A percentile compares a stretch with the other conserved stretches of the same genome.
Evolutionary conservation across 371 early-diverging fungal genomes (phyloP).

Genomic region (Mortierella polycephala): DNA sequence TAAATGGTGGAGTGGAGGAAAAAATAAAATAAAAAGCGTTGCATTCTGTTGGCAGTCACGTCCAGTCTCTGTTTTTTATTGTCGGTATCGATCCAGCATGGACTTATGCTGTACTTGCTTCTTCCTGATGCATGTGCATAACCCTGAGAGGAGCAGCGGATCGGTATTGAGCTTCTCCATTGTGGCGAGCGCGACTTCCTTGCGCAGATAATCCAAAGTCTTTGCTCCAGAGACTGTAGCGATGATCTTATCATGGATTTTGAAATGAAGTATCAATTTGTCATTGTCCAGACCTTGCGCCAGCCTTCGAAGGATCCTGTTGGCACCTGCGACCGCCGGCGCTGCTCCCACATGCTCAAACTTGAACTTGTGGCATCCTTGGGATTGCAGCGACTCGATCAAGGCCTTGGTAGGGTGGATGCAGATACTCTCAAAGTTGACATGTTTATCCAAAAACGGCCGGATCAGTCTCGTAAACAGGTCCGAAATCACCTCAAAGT

Average conservation of each 20-base stretch:
- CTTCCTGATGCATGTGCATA: conserved; percentile 32
- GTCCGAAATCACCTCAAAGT: conserved; percentile 60
- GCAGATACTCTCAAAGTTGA: conserved; percentile 61
- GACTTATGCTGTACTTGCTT: conserved; percentile 6
- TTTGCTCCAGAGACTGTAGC: conserved; percentile 18
- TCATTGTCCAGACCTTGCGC: conserved; percentile 1
- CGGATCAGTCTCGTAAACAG: conserved; percentile 65
- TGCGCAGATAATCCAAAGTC: conserved; percentile 22
- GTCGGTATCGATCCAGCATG: conserved; percentile 23
- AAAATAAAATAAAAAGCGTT: not conserved
- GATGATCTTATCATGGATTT: conserved; percentile 22
- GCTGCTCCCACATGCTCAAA: conserved; percentile 4
- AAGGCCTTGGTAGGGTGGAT: conserved; percentile 61
- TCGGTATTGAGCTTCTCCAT: conserved; percentile 12
- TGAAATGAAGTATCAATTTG: conserved; percentile 15
- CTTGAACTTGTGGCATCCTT: conserved; percentile 24
- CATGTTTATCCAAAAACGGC: conserved; percentile 65
- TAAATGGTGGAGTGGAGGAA: too few relatives aligned
- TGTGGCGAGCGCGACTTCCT: conserved; percentile 20
- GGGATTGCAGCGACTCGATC: conserved; percentile 26
- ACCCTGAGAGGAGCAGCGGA: conserved; percentile 13
- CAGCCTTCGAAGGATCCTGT: conserved; percentile 7
- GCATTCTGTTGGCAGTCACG: not conserved
- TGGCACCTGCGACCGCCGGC: not conserved
- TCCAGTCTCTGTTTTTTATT: not conserved